Base-by-base conservation (phyloP, 371 early-diverging fungal genomes). In the Haplosporangium sp. region DNA sequence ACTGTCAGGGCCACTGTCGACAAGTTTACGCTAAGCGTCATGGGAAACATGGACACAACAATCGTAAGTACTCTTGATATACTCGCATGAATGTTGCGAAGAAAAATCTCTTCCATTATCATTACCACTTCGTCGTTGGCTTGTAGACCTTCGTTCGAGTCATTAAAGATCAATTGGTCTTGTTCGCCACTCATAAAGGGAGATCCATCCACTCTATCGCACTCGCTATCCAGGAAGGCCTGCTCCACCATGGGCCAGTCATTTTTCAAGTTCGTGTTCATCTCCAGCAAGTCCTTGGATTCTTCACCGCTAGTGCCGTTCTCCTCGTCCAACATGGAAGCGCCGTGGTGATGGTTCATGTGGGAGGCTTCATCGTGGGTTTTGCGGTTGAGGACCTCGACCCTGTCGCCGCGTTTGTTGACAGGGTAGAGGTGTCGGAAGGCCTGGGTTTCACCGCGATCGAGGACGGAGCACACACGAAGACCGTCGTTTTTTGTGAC, bases 1-100 rank as follows among this genome's bases (percentile, higher is more conserved):
- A 11, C 46, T 57, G 37, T 86, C 82, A 6, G 76, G 80, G 9
- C 89, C 89, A 52, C 59, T 82, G 54, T 82, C 61, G 42, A 88
- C 67, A 5, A 79, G 65, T 29, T 79, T 71, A 36, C 73, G 72
- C 79, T 79, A 62, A 52, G 13, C 29, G 43, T 7, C 21, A 13
- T 37, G 14, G 59, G 23, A 18, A 21, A 16, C 21, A 51, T 6
- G 42, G 41, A 14, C 9, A 41, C 20, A 20, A 29, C 29, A 29
- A 23, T 18, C 54, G 29, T 12, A 13, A 29, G 54, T 54, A n/a
- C 10, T 13, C 52, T 18, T n/a, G 52, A 12, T 54, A 4, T 21
- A 12, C 16, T 29, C 29, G 9, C 6, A 37, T 1, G 20, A 40
- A n/a, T 8, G 23, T 6, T 23, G 50, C 45, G 0, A 40, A 38